A percentile compares a stretch with the other conserved stretches of the same genome.
phyloP scores from a whole-genome alignment of 2,329 filamentous ascomycete genomes.

The Trichophyton equinum region DNA sequence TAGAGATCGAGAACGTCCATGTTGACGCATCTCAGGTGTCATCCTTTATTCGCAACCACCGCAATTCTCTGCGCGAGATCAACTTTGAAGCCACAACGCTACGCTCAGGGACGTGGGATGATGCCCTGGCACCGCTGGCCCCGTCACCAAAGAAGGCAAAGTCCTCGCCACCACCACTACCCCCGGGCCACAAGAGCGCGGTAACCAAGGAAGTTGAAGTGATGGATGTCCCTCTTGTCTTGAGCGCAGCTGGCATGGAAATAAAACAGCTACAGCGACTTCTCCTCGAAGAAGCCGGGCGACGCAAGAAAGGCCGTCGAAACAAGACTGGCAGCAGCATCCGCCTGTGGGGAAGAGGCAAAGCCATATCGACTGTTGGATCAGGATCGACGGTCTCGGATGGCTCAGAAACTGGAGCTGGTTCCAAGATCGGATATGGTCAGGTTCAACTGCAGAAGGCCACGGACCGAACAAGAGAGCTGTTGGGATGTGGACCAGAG shows the following conservation, averaged over 20 bases:
- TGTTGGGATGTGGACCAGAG: conserved; percentile 21
- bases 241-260: conserved; percentile 21
- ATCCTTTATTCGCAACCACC: conserved; percentile 55
- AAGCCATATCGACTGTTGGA: not conserved
- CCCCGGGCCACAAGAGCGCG: conserved; percentile 16
- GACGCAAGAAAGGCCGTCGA: conserved; percentile 11
- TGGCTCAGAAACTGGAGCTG: not conserved
- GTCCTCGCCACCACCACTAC: not conserved
- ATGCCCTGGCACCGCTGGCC: conserved; percentile 62
- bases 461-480: conserved; percentile 18
- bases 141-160: conserved; percentile 25
- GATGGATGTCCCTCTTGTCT: conserved; percentile 28
- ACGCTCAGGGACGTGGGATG: conserved; percentile 63
- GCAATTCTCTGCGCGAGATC: conserved; percentile 58
- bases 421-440: conserved; percentile 6
- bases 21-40: conserved; percentile 61
- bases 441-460: conserved; percentile 16
- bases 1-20: conserved; percentile 59
- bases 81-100: conserved; percentile 67
- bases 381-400: not conserved
- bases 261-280: conserved; percentile 17
- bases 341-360: not conserved
- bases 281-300: conserved; percentile 18
- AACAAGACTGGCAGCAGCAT: conserved; percentile 5
- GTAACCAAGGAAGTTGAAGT: conserved; percentile 20